Evolutionary conservation across 2,329 filamentous ascomycete species (phyloP).

Genomic region (Xylaria multiplex): DNA sequence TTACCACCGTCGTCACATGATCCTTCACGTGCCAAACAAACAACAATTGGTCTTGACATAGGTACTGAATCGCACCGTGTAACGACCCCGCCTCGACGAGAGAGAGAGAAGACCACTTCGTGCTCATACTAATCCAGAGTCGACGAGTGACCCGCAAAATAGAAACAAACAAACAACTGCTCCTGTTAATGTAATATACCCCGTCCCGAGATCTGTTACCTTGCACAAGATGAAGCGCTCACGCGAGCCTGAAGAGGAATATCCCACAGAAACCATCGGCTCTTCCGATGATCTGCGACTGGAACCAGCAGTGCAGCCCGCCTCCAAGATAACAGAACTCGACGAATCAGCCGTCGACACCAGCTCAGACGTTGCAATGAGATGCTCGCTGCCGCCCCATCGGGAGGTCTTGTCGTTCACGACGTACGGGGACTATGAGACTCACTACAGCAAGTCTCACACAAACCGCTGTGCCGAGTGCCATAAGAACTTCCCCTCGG

Average conservation of each 20-base stretch:
- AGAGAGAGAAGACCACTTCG: not conserved
- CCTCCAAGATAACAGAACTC: conserved; percentile 69
- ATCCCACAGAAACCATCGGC: conserved; percentile 37
- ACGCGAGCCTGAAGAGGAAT: conserved; percentile 66
- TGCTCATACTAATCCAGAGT: not conserved
- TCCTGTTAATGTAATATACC: conserved; percentile 50
- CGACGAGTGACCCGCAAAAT: conserved; percentile 7
- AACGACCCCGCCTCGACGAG: not conserved
- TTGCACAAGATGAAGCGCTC: conserved; percentile 67
- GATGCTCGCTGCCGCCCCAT: conserved; percentile 85
- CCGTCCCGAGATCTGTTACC: conserved; percentile 44
- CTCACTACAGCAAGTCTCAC: conserved; percentile 84
- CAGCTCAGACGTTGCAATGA: conserved; percentile 66
- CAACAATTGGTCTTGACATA: not conserved
- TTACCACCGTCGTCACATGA: not conserved
- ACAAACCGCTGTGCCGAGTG: conserved; percentile 88
- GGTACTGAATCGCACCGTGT: not conserved
- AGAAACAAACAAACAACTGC: conserved; percentile 11
- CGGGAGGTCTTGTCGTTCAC: conserved; percentile 74
- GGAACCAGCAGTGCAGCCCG: conserved; percentile 42
- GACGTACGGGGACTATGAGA: conserved; percentile 83
- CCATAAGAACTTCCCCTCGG: conserved; percentile 85
- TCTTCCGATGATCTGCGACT: conserved; percentile 33
- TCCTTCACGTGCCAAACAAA: not conserved
- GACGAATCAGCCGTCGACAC: conserved; percentile 56